phyloP scores from a whole-genome alignment of 768 basidiomycete species.

The Russula vinacea region DNA sequence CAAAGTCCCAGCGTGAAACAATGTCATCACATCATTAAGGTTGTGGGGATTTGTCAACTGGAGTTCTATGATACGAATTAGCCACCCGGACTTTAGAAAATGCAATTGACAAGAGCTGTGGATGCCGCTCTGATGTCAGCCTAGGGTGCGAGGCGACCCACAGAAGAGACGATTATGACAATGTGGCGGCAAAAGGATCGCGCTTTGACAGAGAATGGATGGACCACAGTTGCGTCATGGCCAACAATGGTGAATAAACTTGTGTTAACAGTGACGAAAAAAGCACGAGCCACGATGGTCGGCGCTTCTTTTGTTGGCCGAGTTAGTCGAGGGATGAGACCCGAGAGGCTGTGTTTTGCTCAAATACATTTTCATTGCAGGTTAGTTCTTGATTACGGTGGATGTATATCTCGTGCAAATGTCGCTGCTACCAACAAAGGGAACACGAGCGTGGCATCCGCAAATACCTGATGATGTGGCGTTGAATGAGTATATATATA shows the following conservation, averaged over 20 bases:
- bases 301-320: neutral
- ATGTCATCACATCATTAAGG: neutral
- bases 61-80: neutral
- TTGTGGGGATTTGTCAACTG: neutral
- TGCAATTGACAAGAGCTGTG: neutral
- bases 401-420: constrained; percentile 55
- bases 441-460: constrained; percentile 96
- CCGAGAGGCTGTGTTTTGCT: neutral
- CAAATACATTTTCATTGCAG: neutral
- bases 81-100: neutral
- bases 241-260: neutral
- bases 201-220: neutral
- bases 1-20: neutral
- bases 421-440: constrained; percentile 94
- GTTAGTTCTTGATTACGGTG: constrained; percentile 9
- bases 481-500: neutral
- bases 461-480: constrained; percentile 55
- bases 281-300: neutral
- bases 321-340: neutral
- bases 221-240: neutral
- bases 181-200: neutral
- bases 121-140: neutral
- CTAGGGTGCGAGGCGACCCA: neutral
- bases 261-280: neutral
- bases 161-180: neutral